Percentiles rank a stretch among this genome's conserved stretches.
phyloP scores from a whole-genome alignment of 352 stramenopile species.

The Globisporangium spiculum region DNA sequence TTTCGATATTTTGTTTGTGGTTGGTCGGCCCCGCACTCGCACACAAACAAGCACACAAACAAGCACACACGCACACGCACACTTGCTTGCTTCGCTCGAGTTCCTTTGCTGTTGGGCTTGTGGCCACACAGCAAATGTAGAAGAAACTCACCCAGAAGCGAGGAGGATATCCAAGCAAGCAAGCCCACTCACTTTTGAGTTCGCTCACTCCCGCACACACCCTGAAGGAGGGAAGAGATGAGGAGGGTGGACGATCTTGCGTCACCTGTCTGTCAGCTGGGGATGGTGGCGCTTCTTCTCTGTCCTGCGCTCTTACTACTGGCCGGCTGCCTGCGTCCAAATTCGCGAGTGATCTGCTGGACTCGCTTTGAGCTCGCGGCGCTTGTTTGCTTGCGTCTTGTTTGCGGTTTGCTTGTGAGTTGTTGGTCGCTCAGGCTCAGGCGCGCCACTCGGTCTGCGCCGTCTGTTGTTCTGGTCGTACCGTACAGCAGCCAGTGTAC shows the following conservation, averaged over 20 bases:
- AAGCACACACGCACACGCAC: neutral
- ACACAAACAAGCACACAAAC: neutral
- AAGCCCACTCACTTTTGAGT: neutral
- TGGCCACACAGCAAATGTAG: constrained; percentile 4
- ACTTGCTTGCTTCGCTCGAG: neutral
- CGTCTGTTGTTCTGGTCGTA: neutral
- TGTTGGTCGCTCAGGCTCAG: neutral
- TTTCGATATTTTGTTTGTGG: constrained; percentile 9
- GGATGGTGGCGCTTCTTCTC: neutral
- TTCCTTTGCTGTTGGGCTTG: neutral
- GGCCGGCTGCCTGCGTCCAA: neutral
- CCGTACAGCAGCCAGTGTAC: neutral
- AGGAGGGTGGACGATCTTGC: constrained; percentile 1
- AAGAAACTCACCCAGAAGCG: neutral
- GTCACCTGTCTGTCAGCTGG: neutral
- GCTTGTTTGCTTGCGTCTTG: neutral
- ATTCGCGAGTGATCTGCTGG: neutral
- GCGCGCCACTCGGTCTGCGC: neutral
- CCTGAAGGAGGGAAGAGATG: neutral
- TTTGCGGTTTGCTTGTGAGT: too few species aligned
- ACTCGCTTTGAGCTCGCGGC: neutral
- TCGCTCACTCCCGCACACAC: neutral
- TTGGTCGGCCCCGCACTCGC: neutral
- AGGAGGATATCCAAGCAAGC: neutral
- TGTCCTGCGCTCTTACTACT: neutral